Conservation (phyloP, 768 basidiomycete species). For the Dictyophora rubrovolvata region DNA sequence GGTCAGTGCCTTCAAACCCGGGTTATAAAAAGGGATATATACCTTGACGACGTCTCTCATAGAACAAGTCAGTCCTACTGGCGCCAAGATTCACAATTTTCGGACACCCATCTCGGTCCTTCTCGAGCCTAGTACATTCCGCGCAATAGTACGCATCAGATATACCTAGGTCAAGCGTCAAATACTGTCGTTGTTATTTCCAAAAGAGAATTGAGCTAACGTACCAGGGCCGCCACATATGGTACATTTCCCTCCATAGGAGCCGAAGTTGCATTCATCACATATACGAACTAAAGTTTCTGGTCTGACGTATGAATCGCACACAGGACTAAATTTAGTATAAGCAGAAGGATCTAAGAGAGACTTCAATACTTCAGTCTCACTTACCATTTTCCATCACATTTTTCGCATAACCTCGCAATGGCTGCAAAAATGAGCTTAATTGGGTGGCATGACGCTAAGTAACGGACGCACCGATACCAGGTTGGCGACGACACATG, state of each 20-base stretch:
- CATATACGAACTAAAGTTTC: slow-evolving; percentile 97
- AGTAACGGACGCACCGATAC: slow-evolving; percentile 60
- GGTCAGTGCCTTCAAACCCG: not conserved
- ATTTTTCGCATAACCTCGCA: slow-evolving; percentile 96
- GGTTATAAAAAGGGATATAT: slow-evolving; percentile 15
- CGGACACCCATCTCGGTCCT: slow-evolving; percentile 22
- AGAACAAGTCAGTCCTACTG: slow-evolving; percentile 85
- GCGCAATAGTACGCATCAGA: slow-evolving; percentile 99
- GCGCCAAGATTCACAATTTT: slow-evolving; percentile 60
- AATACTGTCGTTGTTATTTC: not conserved
- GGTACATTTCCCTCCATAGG: slow-evolving; percentile 95
- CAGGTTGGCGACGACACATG: slow-evolving; percentile 96
- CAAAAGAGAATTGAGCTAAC: slow-evolving; percentile 13
- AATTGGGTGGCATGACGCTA: not conserved
- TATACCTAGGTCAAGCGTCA: slow-evolving; percentile 49
- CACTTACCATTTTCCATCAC: slow-evolving; percentile 95
- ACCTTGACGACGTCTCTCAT: slow-evolving; percentile 81
- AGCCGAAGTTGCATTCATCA: slow-evolving; percentile 99
- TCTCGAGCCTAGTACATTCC: slow-evolving; percentile 91
- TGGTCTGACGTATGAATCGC: slow-evolving; percentile 98
- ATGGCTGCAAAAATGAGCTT: slow-evolving; percentile 50
- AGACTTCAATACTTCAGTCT: not conserved
- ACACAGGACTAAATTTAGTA: slow-evolving; percentile 63
- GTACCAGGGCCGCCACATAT: slow-evolving; percentile 93
- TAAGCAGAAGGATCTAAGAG: not conserved